A percentile compares a stretch with the other conserved stretches of the same genome.
Evolutionary conservation across 179 eudicot species (phyloP).

Genomic region (Beta macrorhiza): DNA sequence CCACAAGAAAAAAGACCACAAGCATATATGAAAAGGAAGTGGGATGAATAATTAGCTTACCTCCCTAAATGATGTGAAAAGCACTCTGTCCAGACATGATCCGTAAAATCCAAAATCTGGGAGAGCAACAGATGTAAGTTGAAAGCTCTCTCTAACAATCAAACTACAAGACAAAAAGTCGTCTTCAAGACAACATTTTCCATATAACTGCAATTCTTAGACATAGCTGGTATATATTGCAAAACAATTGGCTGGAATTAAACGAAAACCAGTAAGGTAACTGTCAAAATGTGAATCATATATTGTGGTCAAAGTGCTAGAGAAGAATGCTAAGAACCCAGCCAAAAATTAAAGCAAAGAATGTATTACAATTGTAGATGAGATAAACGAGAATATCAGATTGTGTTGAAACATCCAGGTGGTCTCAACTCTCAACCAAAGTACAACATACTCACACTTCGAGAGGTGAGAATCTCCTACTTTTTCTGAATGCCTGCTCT

Average conservation of each 20-base stretch:
- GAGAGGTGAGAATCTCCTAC: no score
- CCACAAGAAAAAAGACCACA: neutral
- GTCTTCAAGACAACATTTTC: slow-evolving; percentile 9
- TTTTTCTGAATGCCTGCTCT: neutral
- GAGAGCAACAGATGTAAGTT: slow-evolving; percentile 28
- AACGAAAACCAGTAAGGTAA: neutral
- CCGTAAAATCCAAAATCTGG: slow-evolving; percentile 87
- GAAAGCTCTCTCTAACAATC: neutral
- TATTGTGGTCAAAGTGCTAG: neutral
- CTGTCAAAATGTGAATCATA: neutral
- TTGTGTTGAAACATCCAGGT: no score
- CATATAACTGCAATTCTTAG: neutral
- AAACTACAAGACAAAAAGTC: slow-evolving; percentile 4
- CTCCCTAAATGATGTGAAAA: slow-evolving; percentile 71
- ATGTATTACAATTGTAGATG: no score
- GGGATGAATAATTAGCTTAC: slow-evolving; percentile 34
- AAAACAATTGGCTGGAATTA: neutral
- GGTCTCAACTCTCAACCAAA: no score
- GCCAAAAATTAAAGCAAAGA: no score
- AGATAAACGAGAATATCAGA: no score
- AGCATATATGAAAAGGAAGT: slow-evolving; percentile 3
- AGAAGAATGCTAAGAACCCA: neutral
- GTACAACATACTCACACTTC: no score
- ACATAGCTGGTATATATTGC: neutral
- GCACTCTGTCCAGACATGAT: slow-evolving; percentile 99